These are phyloP conservation scores for Colletotrichum theobromicola DNA, from an alignment of 2,329 filamentous ascomycete species.

Conservation along the genomic window DNA sequence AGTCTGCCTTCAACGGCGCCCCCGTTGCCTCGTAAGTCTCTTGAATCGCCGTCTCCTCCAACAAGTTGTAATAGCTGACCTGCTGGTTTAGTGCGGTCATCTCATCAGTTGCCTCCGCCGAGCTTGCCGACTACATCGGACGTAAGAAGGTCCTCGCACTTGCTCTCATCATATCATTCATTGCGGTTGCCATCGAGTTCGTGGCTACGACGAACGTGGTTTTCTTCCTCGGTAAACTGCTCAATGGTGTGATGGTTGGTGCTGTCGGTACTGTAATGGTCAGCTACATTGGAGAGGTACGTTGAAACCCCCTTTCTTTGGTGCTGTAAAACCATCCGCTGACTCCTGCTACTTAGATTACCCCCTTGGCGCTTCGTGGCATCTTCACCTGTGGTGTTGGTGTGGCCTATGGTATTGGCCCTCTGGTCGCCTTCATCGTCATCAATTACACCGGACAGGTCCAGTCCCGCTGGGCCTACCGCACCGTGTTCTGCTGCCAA, in stretches of 20 bases:
- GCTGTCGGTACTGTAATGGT: conserved; percentile 30
- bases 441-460: conserved; percentile 32
- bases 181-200: conserved; percentile 44
- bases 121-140: conserved; percentile 38
- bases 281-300: conserved; percentile 36
- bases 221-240: conserved; percentile 46
- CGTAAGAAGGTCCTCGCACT: conserved; percentile 35
- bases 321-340: neutral
- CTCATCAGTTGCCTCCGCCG: conserved; percentile 33
- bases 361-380: conserved; percentile 32
- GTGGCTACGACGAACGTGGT: conserved; percentile 42
- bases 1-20: conserved; percentile 46
- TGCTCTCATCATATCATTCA: conserved; percentile 39
- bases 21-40: conserved; percentile 40
- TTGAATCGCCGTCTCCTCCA: neutral
- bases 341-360: conserved; percentile 17
- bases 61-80: neutral
- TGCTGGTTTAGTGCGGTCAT: conserved; percentile 23
- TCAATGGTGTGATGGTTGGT: conserved; percentile 43
- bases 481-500: conserved; percentile 36
- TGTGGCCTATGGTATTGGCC: conserved; percentile 35
- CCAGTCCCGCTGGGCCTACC: conserved; percentile 37
- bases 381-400: conserved; percentile 32
- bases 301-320: neutral
- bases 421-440: conserved; percentile 34